Conservation (phyloP, 2,329 filamentous ascomycete genomes). For the Colletotrichum acutatum region DNA sequence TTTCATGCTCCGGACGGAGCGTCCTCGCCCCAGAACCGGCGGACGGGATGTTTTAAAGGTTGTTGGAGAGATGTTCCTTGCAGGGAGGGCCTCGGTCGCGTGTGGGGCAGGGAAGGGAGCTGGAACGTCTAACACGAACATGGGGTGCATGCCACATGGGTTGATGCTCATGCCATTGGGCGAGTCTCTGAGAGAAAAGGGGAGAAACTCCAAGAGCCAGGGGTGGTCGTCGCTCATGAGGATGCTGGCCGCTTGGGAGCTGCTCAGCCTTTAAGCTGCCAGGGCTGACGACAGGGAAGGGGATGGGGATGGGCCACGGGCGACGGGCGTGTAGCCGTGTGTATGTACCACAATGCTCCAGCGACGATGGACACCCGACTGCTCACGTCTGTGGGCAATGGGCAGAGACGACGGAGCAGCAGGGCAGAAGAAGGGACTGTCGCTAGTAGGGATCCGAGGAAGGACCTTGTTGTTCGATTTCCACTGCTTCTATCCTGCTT, state of each 20-base stretch:
- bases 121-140: conserved; percentile 38
- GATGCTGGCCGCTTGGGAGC: conserved; percentile 20
- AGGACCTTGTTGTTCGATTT: background rate
- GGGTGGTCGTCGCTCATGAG: conserved; percentile 6
- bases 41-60: conserved; percentile 35
- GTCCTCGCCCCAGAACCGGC: conserved; percentile 41
- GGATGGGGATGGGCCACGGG: background rate
- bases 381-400: conserved; percentile 23
- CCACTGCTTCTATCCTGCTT: background rate
- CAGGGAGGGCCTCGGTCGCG: conserved; percentile 30
- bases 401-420: conserved; percentile 5
- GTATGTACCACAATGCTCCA: background rate
- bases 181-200: conserved; percentile 19
- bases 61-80: conserved; percentile 36
- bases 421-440: conserved; percentile 17
- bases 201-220: conserved; percentile 16
- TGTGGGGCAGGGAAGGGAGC: conserved; percentile 37
- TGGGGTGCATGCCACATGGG: conserved; percentile 37
- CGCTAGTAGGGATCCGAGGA: conserved; percentile 12
- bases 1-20: conserved; percentile 53
- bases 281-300: conserved; percentile 25
- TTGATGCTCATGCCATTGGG: conserved; percentile 36
- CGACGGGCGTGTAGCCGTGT: too few relatives aligned
- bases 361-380: conserved; percentile 13
- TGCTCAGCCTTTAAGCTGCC: conserved; percentile 17